Evolutionary conservation across 2,329 filamentous ascomycete genomes (phyloP).

Genomic region (Berkeleyomyces rouxiae): DNA sequence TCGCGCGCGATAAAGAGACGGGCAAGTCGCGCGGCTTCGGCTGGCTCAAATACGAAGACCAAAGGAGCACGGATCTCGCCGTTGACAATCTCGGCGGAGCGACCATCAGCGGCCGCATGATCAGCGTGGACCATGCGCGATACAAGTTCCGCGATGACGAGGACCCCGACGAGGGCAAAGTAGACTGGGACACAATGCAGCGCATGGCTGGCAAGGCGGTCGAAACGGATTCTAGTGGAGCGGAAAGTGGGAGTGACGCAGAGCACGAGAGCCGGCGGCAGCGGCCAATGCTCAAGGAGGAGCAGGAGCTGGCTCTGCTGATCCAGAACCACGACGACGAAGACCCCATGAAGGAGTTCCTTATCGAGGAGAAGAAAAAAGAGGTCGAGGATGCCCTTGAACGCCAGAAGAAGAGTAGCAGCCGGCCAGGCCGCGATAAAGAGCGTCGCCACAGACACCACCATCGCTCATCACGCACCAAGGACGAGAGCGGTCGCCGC

Average conservation of each 20-base stretch:
- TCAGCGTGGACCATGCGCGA: conserved; percentile 81
- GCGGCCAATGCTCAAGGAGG: conserved; percentile 59
- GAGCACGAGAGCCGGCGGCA: conserved; percentile 26
- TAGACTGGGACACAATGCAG: conserved; percentile 44
- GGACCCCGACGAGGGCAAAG: conserved; percentile 39
- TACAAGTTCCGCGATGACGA: conserved; percentile 81
- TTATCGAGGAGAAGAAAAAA: conserved; percentile 82
- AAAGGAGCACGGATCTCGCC: conserved; percentile 84
- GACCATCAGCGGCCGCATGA: conserved; percentile 58
- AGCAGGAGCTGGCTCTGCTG: conserved; percentile 59
- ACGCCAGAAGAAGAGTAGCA: conserved; percentile 31
- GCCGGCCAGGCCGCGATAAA: conserved; percentile 12
- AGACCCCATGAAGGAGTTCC: conserved; percentile 88
- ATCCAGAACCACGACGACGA: conserved; percentile 78
- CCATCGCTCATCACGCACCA: conserved; percentile 17
- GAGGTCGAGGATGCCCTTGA: conserved; percentile 56
- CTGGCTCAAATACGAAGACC: conserved; percentile 96
- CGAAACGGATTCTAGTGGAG: conserved; percentile 25
- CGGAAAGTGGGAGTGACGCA: conserved; percentile 25
- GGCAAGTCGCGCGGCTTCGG: conserved; percentile 90
- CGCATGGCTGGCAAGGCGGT: conserved; percentile 31
- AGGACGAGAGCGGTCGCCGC: not conserved
- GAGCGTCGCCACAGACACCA: conserved; percentile 23
- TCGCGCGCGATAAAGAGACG: conserved; percentile 87
- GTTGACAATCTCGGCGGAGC: conserved; percentile 91